phyloP scores from a whole-genome alignment of 331 rosid species.

The Arachis monticola region DNA sequence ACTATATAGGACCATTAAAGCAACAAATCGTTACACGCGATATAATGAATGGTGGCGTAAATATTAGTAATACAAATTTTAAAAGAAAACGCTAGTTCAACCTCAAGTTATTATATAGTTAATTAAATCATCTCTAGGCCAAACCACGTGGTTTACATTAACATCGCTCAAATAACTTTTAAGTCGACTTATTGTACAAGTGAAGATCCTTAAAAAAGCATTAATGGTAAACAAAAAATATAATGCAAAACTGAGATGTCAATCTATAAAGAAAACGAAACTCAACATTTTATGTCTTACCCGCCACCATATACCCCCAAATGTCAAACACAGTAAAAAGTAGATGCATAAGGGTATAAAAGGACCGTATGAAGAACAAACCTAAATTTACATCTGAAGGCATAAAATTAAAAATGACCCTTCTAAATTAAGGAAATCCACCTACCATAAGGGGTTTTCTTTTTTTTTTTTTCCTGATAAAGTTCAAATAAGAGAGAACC shows the following conservation, averaged over 20 bases:
- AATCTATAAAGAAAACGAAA: conserved; percentile 39
- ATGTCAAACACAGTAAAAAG: conserved; percentile 22
- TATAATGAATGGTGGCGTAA: too few relatives aligned
- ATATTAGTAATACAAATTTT: too few relatives aligned
- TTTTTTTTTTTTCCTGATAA: conserved; percentile 43
- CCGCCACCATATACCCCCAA: conserved; percentile 43
- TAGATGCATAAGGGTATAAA: conserved; percentile 27
- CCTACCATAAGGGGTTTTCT: conserved; percentile 48
- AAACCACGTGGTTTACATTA: too few relatives aligned
- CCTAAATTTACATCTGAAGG: conserved; percentile 71
- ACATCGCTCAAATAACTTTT: too few relatives aligned
- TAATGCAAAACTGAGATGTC: conserved; percentile 52
- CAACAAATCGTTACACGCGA: too few relatives aligned
- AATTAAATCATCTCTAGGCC: too few relatives aligned
- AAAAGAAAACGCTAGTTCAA: too few relatives aligned
- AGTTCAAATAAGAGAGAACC: conserved; percentile 47
- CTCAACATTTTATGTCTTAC: conserved; percentile 50
- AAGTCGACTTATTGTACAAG: too few relatives aligned
- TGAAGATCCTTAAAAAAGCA: too few relatives aligned
- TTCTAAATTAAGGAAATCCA: conserved; percentile 57
- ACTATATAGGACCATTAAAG: too few relatives aligned
- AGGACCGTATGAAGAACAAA: conserved; percentile 39
- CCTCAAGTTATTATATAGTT: too few relatives aligned
- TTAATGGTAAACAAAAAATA: neutral
- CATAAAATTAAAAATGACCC: conserved; percentile 51